Evolutionary conservation across 116 monocot genomes (phyloP), one percentile per base, ranked within the genome.

Genomic region (Papilionanthe hybrid): DNA sequence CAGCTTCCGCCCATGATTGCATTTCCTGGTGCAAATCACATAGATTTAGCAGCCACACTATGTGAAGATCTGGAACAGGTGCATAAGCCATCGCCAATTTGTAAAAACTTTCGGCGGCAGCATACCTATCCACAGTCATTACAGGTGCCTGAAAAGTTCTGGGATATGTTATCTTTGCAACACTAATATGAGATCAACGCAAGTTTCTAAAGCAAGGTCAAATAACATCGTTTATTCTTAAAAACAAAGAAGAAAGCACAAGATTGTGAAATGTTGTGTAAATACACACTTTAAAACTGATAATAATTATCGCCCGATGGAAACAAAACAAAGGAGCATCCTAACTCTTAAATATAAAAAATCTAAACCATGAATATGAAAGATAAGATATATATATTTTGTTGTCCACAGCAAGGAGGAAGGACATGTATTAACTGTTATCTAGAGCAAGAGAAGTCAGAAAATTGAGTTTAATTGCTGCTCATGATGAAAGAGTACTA

Each of bases 11-110:
- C 92, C 99, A 95, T 5, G 93, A 95, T 69, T 95, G 95, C 95
- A 99, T 95, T 78, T 99, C 99, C 80, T 99, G 99, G 88, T 99
- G 99, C 32, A 95, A 91, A 83, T 99, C 99, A 72, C 99, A 94
- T 83, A 94, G 79, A 86, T 99, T 95, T 71, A 99, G 88, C 71
- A 99, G 72, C 99, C 99, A 99, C 93, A 99, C 93, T 42, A 99
- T 99, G 77, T 99, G 95, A 72, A 99, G 95, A 89, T 99, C 99
- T 71, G 99, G 99, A 76, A 99, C 99, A 69, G 95, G 80, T 53
- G 93, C 89, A 89, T 93, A 98, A 42, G 99, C 93, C 89, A 95
- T 87, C 48, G 93, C 95, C 71, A 99, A 90, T 79, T 86, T 92
- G 79, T 99, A 90, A 73, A 93, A 99, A 82, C 99, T 94, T 82